A percentile compares a stretch with the other conserved stretches of the same genome.
Conservation (phyloP, 257 asterid genomes). For the Handroanthus guayacan region DNA sequence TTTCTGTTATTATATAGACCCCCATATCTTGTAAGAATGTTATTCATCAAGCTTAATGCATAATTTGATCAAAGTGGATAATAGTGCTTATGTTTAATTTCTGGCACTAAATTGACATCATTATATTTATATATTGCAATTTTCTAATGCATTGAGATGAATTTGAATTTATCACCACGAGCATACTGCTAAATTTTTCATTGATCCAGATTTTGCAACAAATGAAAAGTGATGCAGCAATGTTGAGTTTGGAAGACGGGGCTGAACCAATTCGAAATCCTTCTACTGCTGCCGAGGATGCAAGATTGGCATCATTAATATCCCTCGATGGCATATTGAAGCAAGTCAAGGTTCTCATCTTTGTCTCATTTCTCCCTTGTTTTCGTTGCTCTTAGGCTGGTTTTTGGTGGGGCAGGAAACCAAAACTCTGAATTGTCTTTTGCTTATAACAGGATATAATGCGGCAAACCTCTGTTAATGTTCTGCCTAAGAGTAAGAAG, state of each 20-base stretch:
- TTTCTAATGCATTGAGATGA: not conserved
- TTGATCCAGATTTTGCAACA: conserved; percentile 82
- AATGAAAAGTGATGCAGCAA: conserved; percentile 76
- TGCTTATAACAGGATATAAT: conserved; percentile 71
- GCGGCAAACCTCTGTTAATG: conserved; percentile 76
- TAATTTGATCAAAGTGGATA: not conserved
- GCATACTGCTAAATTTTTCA: conserved; percentile 26
- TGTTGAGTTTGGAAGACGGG: conserved; percentile 79
- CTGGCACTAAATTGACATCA: not conserved
- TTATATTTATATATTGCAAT: conserved; percentile 19
- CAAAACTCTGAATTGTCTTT: conserved; percentile 18
- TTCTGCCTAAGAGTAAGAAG: conserved; percentile 83
- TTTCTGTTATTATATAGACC: not conserved
- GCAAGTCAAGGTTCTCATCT: conserved; percentile 78
- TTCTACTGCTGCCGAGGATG: conserved; percentile 98
- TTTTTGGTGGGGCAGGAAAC: conserved; percentile 34
- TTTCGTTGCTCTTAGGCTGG: conserved; percentile 21
- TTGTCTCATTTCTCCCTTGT: conserved; percentile 23
- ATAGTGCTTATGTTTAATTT: conserved; percentile 24
- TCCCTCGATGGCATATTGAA: conserved; percentile 92
- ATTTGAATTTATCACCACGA: conserved; percentile 7
- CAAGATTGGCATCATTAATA: conserved; percentile 92
- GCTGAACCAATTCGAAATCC: conserved; percentile 85
- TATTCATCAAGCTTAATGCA: not conserved
- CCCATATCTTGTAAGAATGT: conserved; percentile 18